Base-by-base conservation (phyloP, 345 rosid genomes). In the Reutealis trisperma region DNA sequence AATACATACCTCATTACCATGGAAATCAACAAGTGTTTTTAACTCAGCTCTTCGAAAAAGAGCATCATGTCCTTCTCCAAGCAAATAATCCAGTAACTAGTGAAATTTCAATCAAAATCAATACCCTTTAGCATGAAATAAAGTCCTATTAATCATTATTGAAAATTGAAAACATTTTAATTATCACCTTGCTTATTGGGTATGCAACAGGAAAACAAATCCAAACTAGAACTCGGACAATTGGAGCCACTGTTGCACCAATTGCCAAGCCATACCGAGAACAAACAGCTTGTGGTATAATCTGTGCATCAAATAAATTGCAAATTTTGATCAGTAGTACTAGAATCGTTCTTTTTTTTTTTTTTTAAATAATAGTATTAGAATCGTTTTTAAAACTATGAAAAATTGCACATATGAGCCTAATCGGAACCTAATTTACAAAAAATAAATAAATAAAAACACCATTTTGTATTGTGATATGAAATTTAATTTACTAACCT, bases 1-100 rank as follows among this genome's bases (percentile, higher is more conserved):
- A 27, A 27, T 54, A 81, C 80, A 63, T 45, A 93, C 99, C 96
- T 93, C 97, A 59, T 95, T 93, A 16, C 99, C 98, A 77, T 95
- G 98, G 41, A 95, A 76, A 81, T 92, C 69, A 49, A 95, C 99
- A 77, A 95, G 96, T 32, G 98, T 93, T 86, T 93, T 93, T 81
- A 95, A 80, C 93, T 95, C 99, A 68, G 99, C 97, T 88, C 99
- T 91, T 74, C 99, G 94, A 47, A 93, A 93, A 65, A 92, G 96
- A n/a, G 96, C 96, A 49, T 83, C 92, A 73, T 83, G 94, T 77
- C 90, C 89, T 68, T 88, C 90, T 37, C 99, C 99, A 79, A 93
- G 84, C 27, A 95, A 85, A 77, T 10, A 88, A 79, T 95, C 99
- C 70, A 93, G 76, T 34, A 93, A 84, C 99, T 95, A 87, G 60